Percentiles rank a stretch among this genome's conserved stretches.
phyloP scores from a whole-genome alignment of 73 alveolate species.

The Stentor roeselii region DNA sequence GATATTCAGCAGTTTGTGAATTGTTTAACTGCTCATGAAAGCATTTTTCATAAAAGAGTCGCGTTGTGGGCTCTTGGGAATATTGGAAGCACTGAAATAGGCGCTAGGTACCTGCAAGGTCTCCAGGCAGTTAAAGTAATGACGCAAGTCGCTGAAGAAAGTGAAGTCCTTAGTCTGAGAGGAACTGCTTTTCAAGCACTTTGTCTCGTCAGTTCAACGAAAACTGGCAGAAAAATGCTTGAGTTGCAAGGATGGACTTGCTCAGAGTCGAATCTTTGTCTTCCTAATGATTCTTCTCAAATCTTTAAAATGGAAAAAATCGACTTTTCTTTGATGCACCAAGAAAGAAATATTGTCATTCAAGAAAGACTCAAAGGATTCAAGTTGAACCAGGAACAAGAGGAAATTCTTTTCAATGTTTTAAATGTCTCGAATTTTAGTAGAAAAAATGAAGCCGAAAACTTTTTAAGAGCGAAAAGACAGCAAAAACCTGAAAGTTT shows the following conservation, averaged over 20 bases:
- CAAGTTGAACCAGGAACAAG: slow-evolving; percentile 15
- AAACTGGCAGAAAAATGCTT: slow-evolving; percentile 24
- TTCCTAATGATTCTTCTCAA: background rate
- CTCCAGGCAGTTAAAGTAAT: background rate
- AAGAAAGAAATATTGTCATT: background rate
- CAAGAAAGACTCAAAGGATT: background rate
- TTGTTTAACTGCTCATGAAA: background rate
- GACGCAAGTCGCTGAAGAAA: background rate
- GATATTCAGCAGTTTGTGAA: slow-evolving; percentile 38
- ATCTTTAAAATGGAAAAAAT: background rate
- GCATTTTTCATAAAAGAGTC: slow-evolving; percentile 15
- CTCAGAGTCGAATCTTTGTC: background rate
- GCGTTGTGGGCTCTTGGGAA: slow-evolving; percentile 33
- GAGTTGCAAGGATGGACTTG: slow-evolving; percentile 13
- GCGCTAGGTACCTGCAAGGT: background rate
- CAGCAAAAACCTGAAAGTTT: background rate
- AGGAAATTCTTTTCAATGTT: background rate
- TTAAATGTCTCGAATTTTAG: background rate
- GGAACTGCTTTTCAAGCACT: slow-evolving; percentile 31
- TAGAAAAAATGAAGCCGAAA: background rate
- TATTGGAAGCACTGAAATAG: slow-evolving; percentile 24
- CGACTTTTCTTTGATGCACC: background rate
- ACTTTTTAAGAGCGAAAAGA: background rate
- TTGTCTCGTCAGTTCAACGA: background rate
- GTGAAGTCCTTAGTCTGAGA: slow-evolving; percentile 9